Evolutionary conservation across 257 asterid species (phyloP), one percentile per base, ranked within the genome.

Genomic region (Primulina huaijiensis): DNA sequence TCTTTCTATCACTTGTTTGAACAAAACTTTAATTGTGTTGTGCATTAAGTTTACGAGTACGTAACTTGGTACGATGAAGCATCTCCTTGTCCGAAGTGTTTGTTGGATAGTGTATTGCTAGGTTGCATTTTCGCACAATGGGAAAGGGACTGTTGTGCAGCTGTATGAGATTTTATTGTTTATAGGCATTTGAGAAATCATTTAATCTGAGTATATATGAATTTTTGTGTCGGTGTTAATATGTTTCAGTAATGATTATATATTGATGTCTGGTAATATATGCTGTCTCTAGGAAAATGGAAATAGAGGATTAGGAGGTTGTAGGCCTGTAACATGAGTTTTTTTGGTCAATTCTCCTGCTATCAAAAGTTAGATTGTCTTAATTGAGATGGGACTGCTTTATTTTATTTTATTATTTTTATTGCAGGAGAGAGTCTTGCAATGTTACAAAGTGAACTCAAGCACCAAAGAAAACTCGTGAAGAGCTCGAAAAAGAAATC

Each of bases 401-500:
- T 38, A 56, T 62, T 34, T 30, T 33, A 31, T 46, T 9, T 59
- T 3, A 73, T 69, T 65, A 60, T 67, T 60, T 40, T 43, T 57
- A 72, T 74, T 76, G 76, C 68, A 94, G 99, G 99, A 40, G 99
- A 89, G 83, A 82, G 79, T 74, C 94, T 89, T 63, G 65, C 86
- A 33, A 91, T 94, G 85, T 77, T 94, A 76, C 90, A 74, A 4
- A 84, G 93, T 81, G 99, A 94, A 85, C 79, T 94, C 61, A 94
- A 87, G 82, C 99, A 94, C 84, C 96, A 94, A 82, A 84, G 91
- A 69, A 94, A 85, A 75, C 85, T 86, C 55, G 98, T 88, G 31
- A 80, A 93, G 89, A 74, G 86, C 84, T 85, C 89, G 86, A 86
- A 89, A 82, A 94, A 85, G 95, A 94, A 88, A 81, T 94, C 95